Evolutionary conservation across 148 eudicot species (phyloP), one percentile per base, ranked within the genome.

Genomic region (Polygonum maritimum): DNA sequence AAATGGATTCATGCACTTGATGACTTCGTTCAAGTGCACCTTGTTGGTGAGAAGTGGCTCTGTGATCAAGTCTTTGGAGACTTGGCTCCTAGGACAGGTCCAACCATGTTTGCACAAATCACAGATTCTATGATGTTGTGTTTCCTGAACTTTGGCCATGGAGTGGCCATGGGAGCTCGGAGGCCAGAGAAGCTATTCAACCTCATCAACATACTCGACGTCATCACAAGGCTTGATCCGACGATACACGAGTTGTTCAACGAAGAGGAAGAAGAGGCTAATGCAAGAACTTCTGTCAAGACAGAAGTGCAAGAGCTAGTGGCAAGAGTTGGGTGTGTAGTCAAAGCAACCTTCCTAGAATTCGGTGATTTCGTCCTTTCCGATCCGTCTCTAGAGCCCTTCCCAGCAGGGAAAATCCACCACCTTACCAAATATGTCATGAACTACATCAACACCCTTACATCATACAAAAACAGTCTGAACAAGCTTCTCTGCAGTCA

Each of bases 201-300:
- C 16, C 78, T 91, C 65, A 91, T 94, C 36, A 89, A 88, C 80
- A 87, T 86, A 95, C 86, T 87, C 41, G 98, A 90, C 84, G 92
- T 83, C 41, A 77, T 94, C 33, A 81, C 72, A 4, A 83, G 81
- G 75, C 87, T 94, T 49, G 80, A 74, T 3, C 89, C 91, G 2
- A 91, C 87, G 47, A 81, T 90, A 8, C 83, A 82, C 49, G 79
- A 84, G 57, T 69, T 94, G 74, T 91, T 87, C 80, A 52, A 79
- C 4, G 51, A 62, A 31, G 89, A 85, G 22, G 89, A 85, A 67
- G 85, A 85, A 9, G 63, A 19, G 2, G 63, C 63, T 21, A 22
- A 44, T 44, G 47, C 63, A 44, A 44, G 47, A 19, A 21, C 33
- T 19, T 62, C 76, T 19, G 74, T 91, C 31, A 79, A 80, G 80